Conservation (phyloP, 805 yeast genomes). For the Ogataea philodendri region DNA sequence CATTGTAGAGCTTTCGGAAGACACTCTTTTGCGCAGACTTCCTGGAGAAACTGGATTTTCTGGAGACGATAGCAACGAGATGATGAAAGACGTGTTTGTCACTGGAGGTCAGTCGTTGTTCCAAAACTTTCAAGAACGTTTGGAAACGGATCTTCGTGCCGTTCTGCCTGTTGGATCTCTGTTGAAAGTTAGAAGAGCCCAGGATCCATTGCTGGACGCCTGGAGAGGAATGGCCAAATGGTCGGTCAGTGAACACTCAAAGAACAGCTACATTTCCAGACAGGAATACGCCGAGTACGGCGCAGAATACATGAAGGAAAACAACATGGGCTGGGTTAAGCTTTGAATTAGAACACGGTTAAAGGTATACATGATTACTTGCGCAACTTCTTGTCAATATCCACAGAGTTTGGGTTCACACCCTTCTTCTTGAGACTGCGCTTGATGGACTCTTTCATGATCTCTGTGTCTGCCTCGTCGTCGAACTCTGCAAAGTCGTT, state of each 20-base stretch:
- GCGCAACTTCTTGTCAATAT: slow-evolving; percentile 28
- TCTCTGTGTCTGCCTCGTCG: slow-evolving; percentile 67
- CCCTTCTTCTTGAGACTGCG: slow-evolving; percentile 67
- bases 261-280: slow-evolving; percentile 53
- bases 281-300: slow-evolving; percentile 87
- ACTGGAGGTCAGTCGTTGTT: slow-evolving; percentile 83
- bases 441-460: slow-evolving; percentile 68
- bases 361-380: slow-evolving; percentile 6
- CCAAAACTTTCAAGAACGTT: slow-evolving; percentile 63
- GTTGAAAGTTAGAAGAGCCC: slow-evolving; percentile 59
- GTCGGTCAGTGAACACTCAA: slow-evolving; percentile 47
- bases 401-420: slow-evolving; percentile 56
- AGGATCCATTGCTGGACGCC: slow-evolving; percentile 72
- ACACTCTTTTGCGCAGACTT: slow-evolving; percentile 58
- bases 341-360: slow-evolving; percentile 13
- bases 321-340: slow-evolving; percentile 56
- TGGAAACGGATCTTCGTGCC: slow-evolving; percentile 64
- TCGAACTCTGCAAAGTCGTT: slow-evolving; percentile 85
- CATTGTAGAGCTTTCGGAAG: slow-evolving; percentile 71
- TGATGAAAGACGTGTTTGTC: slow-evolving; percentile 65
- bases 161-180: slow-evolving; percentile 69
- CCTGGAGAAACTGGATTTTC: slow-evolving; percentile 50
- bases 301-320: slow-evolving; percentile 83
- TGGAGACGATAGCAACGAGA: slow-evolving; percentile 48
- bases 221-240: slow-evolving; percentile 95